Evolutionary conservation across 23 red algal species (phyloP), one percentile per base, ranked within the genome.

Genomic region (Chondrus crispus): DNA sequence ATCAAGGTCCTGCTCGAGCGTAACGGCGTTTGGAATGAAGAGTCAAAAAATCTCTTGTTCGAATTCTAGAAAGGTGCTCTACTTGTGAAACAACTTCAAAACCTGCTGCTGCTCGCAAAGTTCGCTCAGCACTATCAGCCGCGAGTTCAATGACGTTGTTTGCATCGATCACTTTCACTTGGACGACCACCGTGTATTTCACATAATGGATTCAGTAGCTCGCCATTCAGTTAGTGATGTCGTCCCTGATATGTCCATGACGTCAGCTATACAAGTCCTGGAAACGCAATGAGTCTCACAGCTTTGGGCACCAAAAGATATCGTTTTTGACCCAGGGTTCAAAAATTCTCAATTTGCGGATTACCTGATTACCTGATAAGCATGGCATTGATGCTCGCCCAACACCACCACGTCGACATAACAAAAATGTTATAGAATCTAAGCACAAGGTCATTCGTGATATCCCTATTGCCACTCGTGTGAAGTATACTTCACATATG

Each of bases 91-190:
- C 69, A 10, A 74, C 69, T 5, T 36, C 11, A 19, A 74, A 74
- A 43, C 11, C 69, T 19, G 47, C 42, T 36, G 6, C 69, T 5
- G 47, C 3, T 20, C 6, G 69, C 20, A 81, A 81, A 13, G 76
- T 81, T 81, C 76, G 4, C 45, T 55, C 52, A 84, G 33, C 26
- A 35, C 9, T 20, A 66, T 84, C 45, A 84, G 38, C 8, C 30
- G 80, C 18, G 30, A 20, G 10, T 84, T 84, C 57, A 84, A 84
- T 51, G 80, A 84, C 5, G 3, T 60, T 3, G 80, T 41, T 19
- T 66, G 57, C 51, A 54, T 84, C 3, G 80, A 84, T 35, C 80
- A 84, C 37, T 26, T 84, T 38, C 54, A 52, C 35, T 10, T 79
- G 45, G 43, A 79, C 44, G 19, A 79, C n/a, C 33, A 79, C 4